Percentiles rank a stretch among this genome's conserved stretches.
phyloP scores from a whole-genome alignment of 148 eudicot species.

The Fagopyrum homotropicum region DNA sequence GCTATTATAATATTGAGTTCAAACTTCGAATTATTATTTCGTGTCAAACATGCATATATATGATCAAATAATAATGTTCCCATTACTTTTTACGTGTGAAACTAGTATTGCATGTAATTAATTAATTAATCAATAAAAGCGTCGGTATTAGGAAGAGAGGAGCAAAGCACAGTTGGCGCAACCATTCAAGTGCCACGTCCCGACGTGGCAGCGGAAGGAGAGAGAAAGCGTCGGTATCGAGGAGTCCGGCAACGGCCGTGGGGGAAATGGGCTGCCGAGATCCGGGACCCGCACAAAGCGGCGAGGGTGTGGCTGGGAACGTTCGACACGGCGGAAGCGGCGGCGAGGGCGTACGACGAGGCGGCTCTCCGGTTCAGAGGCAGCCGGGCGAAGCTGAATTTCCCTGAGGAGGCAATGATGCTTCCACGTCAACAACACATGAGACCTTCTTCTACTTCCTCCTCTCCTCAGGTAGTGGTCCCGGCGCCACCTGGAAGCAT shows the following conservation, averaged over 20 bases:
- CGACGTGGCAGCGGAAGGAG: neutral
- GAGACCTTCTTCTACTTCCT: neutral
- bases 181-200: neutral
- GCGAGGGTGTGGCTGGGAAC: constrained; percentile 14
- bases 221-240: neutral
- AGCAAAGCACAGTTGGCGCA: neutral
- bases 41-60: constrained; percentile 7
- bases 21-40: neutral
- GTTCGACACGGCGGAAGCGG: constrained; percentile 6
- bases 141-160: neutral
- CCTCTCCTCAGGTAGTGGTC: neutral
- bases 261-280: constrained; percentile 9
- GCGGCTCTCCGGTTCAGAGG: constrained; percentile 12
- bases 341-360: constrained; percentile 9
- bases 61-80: neutral
- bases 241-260: constrained; percentile 13
- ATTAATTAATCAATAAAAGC: neutral
- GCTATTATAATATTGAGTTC: neutral
- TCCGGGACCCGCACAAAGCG: constrained; percentile 10
- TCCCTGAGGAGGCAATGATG: constrained; percentile 1
- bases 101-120: neutral
- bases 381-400: constrained; percentile 5
- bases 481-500: neutral
- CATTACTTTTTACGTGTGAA: neutral
- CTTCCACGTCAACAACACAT: neutral